These are phyloP conservation scores for Podospora pseudoanserina DNA, from an alignment of 495 filamentous ascomycete genomes.

Conservation along the genomic window DNA sequence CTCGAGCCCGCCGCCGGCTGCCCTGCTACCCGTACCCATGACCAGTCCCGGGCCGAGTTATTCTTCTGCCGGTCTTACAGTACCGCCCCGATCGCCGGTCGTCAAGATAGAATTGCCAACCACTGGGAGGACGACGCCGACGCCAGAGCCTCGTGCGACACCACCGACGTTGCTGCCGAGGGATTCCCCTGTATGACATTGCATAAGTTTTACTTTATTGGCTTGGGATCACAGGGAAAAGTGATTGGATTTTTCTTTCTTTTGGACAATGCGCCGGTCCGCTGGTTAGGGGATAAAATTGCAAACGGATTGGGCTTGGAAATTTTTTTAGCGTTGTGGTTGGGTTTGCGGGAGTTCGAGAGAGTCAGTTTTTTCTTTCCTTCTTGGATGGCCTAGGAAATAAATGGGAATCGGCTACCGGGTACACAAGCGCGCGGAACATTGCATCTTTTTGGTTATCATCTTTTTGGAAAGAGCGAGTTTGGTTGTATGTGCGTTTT, in stretches of 20 bases:
- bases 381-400: neutral
- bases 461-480: neutral
- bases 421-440: neutral
- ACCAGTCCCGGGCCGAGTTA: neutral
- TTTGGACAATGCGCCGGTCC: neutral
- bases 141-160: neutral
- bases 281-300: neutral
- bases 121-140: neutral
- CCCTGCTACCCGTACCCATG: neutral
- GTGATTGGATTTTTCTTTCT: neutral
- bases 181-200: slow-evolving; percentile 7
- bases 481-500: neutral
- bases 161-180: neutral
- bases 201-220: neutral
- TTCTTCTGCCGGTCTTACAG: neutral
- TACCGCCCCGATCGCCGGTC: slow-evolving; percentile 2
- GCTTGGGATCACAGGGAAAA: neutral
- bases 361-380: neutral
- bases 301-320: neutral
- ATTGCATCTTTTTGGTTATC: neutral
- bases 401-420: neutral
- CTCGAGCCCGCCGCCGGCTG: neutral
- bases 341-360: neutral
- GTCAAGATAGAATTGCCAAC: slow-evolving; percentile 8
- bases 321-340: neutral